Evolutionary conservation across 2,329 filamentous ascomycete genomes (phyloP), one percentile per base, ranked within the genome.

Genomic region (Seiridium unicorne): DNA sequence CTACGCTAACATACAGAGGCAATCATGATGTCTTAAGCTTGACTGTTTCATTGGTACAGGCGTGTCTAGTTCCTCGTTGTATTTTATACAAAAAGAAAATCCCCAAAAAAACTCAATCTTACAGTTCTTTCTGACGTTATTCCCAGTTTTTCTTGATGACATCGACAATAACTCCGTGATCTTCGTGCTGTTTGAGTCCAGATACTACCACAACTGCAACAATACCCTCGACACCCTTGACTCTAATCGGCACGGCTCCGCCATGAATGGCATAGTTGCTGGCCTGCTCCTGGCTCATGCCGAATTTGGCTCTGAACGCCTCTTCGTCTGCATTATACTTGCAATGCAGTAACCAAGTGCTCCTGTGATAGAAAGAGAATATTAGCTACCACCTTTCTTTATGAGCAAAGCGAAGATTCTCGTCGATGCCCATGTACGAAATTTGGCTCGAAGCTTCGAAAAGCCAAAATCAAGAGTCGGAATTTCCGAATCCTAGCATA

Each of bases 141-240:
- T 68, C 60, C 79, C 79, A 82, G 59, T 79, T 74, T 35, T 85
- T 82, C 66, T 80, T 79, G 47, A 93, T 79, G 1, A 85, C 86
- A 71, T 93, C 89, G 0, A 90, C 83, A 68, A 94, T 86, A 44
- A 93, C 84, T 7, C 85, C 86, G 73, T 95, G 91, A 73, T 93
- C 90, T 76, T 93, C 84, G 67, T 90, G 81, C 74, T 93, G 89
- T 77, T 87, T 89, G 72, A 94, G 73, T 4, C 91, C 91, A 69
- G 87, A 90, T 1, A 94, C 89, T 18, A 93, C 86, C 32, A 93
- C 86, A 1, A 92, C 87, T 0, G 85, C 91, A 7, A 93, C 87
- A 3, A 92, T 76, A 0, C 90, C 91, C 75, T 93, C 90, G 1
- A 93, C 89, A 0, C 89, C 89, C 57, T 77, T 77, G 5, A 94